Evolutionary conservation across 352 stramenopile species (phyloP).

Genomic region (Phytophthora citrophthora): DNA sequence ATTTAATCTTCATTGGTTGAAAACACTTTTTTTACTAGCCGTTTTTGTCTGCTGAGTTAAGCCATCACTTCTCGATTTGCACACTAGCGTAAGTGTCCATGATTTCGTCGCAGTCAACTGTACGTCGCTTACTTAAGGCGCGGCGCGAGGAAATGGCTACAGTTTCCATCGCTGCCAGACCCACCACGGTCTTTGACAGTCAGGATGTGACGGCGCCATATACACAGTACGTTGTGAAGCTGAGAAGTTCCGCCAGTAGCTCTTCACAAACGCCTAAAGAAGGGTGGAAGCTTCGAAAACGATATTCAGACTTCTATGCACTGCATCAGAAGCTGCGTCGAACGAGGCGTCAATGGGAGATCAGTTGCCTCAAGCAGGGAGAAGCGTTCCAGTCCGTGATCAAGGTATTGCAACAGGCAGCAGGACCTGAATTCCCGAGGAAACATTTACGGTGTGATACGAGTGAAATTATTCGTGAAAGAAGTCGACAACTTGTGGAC

Average conservation of each 20-base stretch:
- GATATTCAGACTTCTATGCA: constrained; percentile 33
- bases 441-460: constrained; percentile 43
- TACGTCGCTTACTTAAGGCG: constrained; percentile 31
- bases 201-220: constrained; percentile 33
- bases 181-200: constrained; percentile 28
- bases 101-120: neutral
- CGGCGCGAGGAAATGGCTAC: constrained; percentile 20
- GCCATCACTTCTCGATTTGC: constrained; percentile 9
- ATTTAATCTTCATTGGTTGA: constrained; percentile 7
- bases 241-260: constrained; percentile 9
- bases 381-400: constrained; percentile 14
- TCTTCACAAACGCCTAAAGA: constrained; percentile 6
- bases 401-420: constrained; percentile 15
- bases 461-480: constrained; percentile 27
- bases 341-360: constrained; percentile 20
- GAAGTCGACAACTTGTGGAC: constrained; percentile 24
- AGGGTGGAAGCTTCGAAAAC: constrained; percentile 34
- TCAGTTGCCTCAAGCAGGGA: constrained; percentile 20
- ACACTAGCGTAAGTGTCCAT: neutral
- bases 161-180: constrained; percentile 24
- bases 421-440: constrained; percentile 26
- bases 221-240: constrained; percentile 38
- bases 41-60: neutral
- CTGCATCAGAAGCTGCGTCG: constrained; percentile 25
- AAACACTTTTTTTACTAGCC: neutral